Evolutionary conservation across 305 asterid species (phyloP).

Genomic region (Fraxinus velutina): DNA sequence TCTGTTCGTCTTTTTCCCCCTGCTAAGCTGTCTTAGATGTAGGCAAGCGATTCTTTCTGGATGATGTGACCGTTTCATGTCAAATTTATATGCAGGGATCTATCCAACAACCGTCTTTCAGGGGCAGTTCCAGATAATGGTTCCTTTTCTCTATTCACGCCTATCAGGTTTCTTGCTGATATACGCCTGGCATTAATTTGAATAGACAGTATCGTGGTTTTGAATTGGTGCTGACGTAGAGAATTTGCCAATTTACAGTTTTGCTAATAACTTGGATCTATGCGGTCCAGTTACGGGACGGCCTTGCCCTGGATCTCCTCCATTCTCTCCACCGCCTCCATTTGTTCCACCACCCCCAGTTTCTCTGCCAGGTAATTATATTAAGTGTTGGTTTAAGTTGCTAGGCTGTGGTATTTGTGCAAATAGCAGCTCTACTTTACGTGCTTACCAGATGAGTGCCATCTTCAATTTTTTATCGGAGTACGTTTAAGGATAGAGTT

Average conservation of each 20-base stretch:
- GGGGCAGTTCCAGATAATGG: constrained; percentile 97
- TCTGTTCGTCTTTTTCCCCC: not conserved
- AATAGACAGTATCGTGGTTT: constrained; percentile 14
- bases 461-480: not conserved
- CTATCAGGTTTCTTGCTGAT: constrained; percentile 64
- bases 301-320: constrained; percentile 99
- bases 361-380: constrained; percentile 60
- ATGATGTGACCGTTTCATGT: constrained; percentile 2
- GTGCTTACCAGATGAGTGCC: not conserved
- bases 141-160: constrained; percentile 91
- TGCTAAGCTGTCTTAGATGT: not conserved
- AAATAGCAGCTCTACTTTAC: not conserved
- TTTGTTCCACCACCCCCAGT: constrained; percentile 84
- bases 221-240: constrained; percentile 22
- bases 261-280: constrained; percentile 84
- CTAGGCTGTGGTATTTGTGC: not conserved
- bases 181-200: constrained; percentile 7
- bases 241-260: constrained; percentile 47
- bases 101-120: constrained; percentile 81
- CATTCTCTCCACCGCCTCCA: constrained; percentile 98
- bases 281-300: constrained; percentile 96
- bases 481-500: not conserved
- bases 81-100: constrained; percentile 59
- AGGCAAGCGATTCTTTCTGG: not conserved
- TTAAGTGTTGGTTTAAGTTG: not conserved